phyloP scores from a whole-genome alignment of 2,329 filamentous ascomycete genomes.

The Paecilomyces sp. region DNA sequence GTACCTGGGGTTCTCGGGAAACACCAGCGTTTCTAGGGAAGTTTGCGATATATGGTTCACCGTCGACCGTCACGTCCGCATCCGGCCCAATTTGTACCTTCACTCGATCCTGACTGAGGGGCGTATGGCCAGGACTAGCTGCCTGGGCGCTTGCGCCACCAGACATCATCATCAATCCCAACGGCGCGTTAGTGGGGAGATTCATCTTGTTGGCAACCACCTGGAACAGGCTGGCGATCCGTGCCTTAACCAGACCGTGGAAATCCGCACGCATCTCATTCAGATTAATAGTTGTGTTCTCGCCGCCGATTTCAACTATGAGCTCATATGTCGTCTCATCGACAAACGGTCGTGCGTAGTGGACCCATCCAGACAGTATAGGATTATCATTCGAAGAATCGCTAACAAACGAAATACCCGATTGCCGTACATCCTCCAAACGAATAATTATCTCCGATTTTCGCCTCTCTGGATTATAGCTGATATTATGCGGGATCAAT shows the following conservation, averaged over 20 bases:
- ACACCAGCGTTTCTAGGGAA: background rate
- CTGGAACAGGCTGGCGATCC: slow-evolving; percentile 67
- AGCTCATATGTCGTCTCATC: slow-evolving; percentile 68
- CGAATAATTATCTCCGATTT: slow-evolving; percentile 71
- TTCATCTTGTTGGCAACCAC: slow-evolving; percentile 77
- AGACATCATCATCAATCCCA: slow-evolving; percentile 60
- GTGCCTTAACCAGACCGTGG: slow-evolving; percentile 60
- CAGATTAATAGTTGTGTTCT: slow-evolving; percentile 54
- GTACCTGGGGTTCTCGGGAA: background rate
- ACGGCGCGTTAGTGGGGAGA: slow-evolving; percentile 51
- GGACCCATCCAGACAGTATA: slow-evolving; percentile 50
- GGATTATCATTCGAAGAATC: slow-evolving; percentile 33
- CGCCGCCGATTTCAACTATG: slow-evolving; percentile 69
- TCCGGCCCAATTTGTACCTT: slow-evolving; percentile 53
- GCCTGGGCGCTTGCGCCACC: slow-evolving; percentile 57
- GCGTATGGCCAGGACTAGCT: slow-evolving; percentile 60
- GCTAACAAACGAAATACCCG: slow-evolving; percentile 61
- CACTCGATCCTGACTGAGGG: slow-evolving; percentile 63
- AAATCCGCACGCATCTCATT: slow-evolving; percentile 59
- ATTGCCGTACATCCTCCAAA: slow-evolving; percentile 81
- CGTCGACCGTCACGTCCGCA: slow-evolving; percentile 36
- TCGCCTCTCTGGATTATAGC: slow-evolving; percentile 62
- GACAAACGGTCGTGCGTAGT: slow-evolving; percentile 79
- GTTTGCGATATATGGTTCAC: slow-evolving; percentile 16
- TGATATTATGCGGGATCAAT: slow-evolving; percentile 69